phyloP scores from a whole-genome alignment of 2,329 filamentous ascomycete species.

The Coleophoma eucalyptorum region DNA sequence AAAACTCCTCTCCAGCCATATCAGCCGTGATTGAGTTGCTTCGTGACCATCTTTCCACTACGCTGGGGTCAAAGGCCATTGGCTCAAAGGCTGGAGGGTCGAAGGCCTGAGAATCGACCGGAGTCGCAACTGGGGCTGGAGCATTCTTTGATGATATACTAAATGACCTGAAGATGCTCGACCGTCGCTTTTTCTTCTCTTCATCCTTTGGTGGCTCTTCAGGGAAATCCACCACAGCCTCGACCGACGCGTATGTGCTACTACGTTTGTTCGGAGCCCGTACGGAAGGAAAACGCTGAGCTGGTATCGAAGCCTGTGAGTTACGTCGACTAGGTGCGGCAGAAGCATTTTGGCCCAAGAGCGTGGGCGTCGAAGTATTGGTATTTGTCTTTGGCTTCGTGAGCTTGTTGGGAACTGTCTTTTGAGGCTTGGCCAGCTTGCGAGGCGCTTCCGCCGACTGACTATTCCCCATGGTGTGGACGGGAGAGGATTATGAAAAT shows the following conservation, averaged over 20 bases:
- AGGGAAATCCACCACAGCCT: background rate
- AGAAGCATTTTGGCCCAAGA: slow-evolving; percentile 11
- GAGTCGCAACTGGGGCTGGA: no score
- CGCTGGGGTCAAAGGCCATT: slow-evolving; percentile 4
- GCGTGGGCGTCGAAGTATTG: slow-evolving; percentile 16
- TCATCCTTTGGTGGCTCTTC: background rate
- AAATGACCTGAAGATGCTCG: slow-evolving; percentile 21
- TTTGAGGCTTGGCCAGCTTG: background rate
- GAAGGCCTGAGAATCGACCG: no score
- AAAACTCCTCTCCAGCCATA: background rate
- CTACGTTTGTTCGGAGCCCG: background rate
- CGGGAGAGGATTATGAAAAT: slow-evolving; percentile 1
- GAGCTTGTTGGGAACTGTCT: slow-evolving; percentile 18
- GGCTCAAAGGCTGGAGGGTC: slow-evolving; percentile 2
- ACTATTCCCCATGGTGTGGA: slow-evolving; percentile 22
- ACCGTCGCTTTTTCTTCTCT: slow-evolving; percentile 8
- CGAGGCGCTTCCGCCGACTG: slow-evolving; percentile 17
- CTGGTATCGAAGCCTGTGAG: slow-evolving; percentile 13
- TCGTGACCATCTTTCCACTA: slow-evolving; percentile 3
- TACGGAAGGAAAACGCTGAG: background rate
- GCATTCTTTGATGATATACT: slow-evolving; percentile 1
- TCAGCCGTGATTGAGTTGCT: slow-evolving; percentile 1
- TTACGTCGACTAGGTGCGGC: slow-evolving; percentile 15
- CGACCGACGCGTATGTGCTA: background rate
- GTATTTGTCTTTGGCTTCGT: slow-evolving; percentile 27